Base-by-base conservation (phyloP, 371 early-diverging fungal genomes). In the Mortierella sp. region DNA sequence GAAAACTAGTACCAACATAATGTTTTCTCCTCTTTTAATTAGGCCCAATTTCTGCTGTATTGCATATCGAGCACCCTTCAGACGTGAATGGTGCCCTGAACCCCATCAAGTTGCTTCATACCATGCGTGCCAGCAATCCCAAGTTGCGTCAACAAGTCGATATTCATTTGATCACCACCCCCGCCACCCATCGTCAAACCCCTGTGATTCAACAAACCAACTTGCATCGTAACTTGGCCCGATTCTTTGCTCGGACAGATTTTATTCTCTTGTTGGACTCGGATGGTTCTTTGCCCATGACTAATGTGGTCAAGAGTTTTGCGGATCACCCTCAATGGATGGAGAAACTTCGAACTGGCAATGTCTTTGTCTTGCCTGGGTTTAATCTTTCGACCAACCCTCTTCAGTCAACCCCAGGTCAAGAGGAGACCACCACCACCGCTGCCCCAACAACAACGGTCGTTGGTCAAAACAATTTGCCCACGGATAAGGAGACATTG, bases 351-450 rank as follows among this genome's bases (percentile, higher is more conserved):
- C 60, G 83, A 21, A 43, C 74, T 7, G 88, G 86, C 9, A 85
- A 81, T 26, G 90, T 86, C 3, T 74, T 89, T 58, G 90, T 90
- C 0, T 81, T 90, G 12, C 90, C 90, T 37, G 90, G 76, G 53
- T 75, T 75, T 44, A 61, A 71, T 26, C 71, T 75, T 7, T 67
- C 71, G 19, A 60, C 52, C 66, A 46, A 45, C 1, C 26, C 53
- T 23, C 18, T 9, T 4, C 3, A 23, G 23, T 12, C 26, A 19
- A 23, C 5, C 3, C 37, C 30, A 16, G 15, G 30, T 48, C 48
- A 65, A 56, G 55, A 57, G 19, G 48, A 59, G 43, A 15, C 47
- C 16, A 59, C 46, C n/a, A 55, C 25, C 19, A 28, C n/a, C n/a
- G 18, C 51, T 23, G 21, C 6, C 18, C 19, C 19, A 5, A 18